phyloP scores from a whole-genome alignment of 2,329 filamentous ascomycete genomes.

The Xylariaceae sp. region DNA sequence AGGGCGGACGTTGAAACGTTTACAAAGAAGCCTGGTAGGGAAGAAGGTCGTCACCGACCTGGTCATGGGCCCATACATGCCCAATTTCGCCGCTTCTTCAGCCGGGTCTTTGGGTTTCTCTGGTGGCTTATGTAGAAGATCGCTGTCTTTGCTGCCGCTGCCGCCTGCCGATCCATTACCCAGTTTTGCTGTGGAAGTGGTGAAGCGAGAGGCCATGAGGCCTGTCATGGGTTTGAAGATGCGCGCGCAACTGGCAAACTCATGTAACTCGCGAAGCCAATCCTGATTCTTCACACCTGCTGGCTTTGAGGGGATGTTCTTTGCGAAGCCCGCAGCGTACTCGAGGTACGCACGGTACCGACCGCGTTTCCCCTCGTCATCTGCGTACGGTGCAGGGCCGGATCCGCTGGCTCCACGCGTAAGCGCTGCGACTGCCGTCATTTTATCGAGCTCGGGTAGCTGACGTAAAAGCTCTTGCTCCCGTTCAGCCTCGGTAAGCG shows the following conservation, averaged over 20 bases:
- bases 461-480: constrained; percentile 52
- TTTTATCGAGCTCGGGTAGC: constrained; percentile 60
- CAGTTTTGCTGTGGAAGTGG: constrained; percentile 47
- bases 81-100: constrained; percentile 78
- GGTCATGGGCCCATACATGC: constrained; percentile 91
- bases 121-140: constrained; percentile 40
- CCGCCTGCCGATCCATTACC: constrained; percentile 26
- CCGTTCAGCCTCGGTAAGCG: constrained; percentile 57
- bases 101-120: constrained; percentile 67
- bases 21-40: constrained; percentile 82
- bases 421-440: constrained; percentile 63
- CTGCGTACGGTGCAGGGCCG: constrained; percentile 68
- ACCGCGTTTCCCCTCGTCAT: constrained; percentile 71
- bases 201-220: constrained; percentile 90
- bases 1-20: constrained; percentile 82
- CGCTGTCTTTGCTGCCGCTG: constrained; percentile 19
- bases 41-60: constrained; percentile 65
- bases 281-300: constrained; percentile 55
- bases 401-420: constrained; percentile 52
- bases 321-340: constrained; percentile 59
- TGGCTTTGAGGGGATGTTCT: constrained; percentile 32
- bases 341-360: constrained; percentile 81
- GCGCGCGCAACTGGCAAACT: constrained; percentile 61
- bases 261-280: constrained; percentile 70
- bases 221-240: constrained; percentile 91